phyloP scores from a whole-genome alignment of 768 basidiomycete genomes.

The Mycena maculata region DNA sequence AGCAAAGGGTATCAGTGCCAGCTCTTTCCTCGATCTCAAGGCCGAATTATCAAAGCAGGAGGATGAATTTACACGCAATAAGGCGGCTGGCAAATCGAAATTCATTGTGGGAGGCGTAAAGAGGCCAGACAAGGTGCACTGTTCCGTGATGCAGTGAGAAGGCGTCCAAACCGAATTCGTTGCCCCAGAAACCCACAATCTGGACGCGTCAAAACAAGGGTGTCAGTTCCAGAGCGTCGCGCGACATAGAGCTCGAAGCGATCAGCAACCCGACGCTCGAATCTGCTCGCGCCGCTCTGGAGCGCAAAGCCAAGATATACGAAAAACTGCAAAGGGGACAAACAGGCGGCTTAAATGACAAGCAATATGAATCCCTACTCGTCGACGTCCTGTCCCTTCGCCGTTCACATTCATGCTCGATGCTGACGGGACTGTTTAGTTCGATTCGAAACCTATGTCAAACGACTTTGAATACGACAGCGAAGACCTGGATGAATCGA shows the following conservation, averaged over 20 bases:
- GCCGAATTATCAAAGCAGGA: conserved; percentile 76
- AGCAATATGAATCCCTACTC: conserved; percentile 75
- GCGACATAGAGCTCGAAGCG: conserved; percentile 78
- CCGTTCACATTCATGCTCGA: neutral
- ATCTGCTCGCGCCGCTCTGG: conserved; percentile 74
- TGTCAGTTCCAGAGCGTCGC: conserved; percentile 67
- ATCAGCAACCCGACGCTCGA: conserved; percentile 79
- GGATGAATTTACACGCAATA: conserved; percentile 66
- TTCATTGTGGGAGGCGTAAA: conserved; percentile 71
- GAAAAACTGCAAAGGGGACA: conserved; percentile 83
- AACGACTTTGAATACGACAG: conserved; percentile 74
- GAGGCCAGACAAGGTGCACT: conserved; percentile 75
- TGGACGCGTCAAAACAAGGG: conserved; percentile 86
- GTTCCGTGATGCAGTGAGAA: neutral
- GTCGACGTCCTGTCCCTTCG: conserved; percentile 66
- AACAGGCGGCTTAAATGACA: conserved; percentile 79
- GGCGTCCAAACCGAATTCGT: neutral
- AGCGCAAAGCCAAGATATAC: conserved; percentile 84
- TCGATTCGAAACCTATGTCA: conserved; percentile 66
- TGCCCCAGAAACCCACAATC: conserved; percentile 74
- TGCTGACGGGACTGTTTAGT: conserved; percentile 54
- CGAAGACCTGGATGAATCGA: conserved; percentile 82
- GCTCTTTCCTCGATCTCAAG: conserved; percentile 87
- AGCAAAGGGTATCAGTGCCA: conserved; percentile 75
- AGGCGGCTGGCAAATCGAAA: conserved; percentile 66